Evolutionary conservation across 2,329 filamentous ascomycete genomes (phyloP).

Genomic region (Cucurbitaria berberidis): DNA sequence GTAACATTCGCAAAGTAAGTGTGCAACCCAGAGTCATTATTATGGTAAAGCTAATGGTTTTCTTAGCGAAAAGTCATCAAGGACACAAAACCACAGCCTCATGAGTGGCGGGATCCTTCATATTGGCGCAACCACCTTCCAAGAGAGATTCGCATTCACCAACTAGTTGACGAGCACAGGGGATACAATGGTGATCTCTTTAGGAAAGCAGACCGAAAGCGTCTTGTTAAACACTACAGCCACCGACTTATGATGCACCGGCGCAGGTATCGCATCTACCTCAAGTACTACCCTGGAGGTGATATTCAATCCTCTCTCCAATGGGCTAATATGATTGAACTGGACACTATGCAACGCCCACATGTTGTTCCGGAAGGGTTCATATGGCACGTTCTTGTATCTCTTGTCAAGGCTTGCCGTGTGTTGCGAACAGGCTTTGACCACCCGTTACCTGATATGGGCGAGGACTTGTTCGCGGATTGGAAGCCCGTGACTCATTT

Average conservation of each 20-base stretch:
- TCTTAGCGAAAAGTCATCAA: no score
- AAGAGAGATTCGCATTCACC: slow-evolving; percentile 4
- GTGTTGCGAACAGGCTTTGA: background rate
- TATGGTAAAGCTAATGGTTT: no score
- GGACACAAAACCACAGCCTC: background rate
- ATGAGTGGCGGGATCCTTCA: background rate
- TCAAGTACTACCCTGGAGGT: slow-evolving; percentile 6
- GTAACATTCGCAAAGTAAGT: background rate
- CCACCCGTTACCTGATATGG: background rate
- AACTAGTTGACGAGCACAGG: background rate
- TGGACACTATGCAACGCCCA: no score
- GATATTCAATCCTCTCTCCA: background rate
- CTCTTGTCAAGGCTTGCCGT: background rate
- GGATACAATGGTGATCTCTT: background rate
- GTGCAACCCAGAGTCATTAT: no score
- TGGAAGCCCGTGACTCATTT: background rate
- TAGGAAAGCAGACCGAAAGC: background rate
- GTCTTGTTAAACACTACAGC: slow-evolving; percentile 1
- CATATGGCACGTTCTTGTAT: background rate
- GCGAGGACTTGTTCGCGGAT: background rate
- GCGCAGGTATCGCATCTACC: slow-evolving; percentile 5
- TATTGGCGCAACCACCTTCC: slow-evolving; percentile 5
- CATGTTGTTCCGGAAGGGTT: background rate
- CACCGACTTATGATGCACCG: slow-evolving; percentile 8
- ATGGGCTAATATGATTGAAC: background rate